Evolutionary conservation across 345 rosid genomes (phyloP).

Genomic region (Linum trigynum): DNA sequence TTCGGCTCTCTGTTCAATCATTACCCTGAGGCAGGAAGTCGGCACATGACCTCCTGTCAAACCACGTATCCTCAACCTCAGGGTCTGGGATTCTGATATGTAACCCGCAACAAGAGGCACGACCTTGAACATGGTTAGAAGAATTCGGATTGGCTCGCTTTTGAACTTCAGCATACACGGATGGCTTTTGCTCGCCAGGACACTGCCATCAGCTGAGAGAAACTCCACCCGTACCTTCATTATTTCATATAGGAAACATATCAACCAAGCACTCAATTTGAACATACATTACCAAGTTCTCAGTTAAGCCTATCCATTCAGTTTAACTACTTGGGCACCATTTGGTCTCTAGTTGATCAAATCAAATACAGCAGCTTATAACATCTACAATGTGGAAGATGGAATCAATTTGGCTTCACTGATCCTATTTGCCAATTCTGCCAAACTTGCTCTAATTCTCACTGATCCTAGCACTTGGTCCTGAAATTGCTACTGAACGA

Average conservation of each 20-base stretch:
- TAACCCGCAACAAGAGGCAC: constrained; percentile 71
- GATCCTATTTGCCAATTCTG: background rate
- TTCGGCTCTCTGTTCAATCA: constrained; percentile 67
- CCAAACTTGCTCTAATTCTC: background rate
- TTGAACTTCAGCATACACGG: constrained; percentile 69
- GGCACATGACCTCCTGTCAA: constrained; percentile 47
- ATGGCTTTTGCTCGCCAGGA: constrained; percentile 46
- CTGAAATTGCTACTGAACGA: background rate
- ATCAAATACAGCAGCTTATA: too few species aligned
- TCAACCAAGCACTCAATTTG: background rate
- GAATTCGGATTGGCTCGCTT: constrained; percentile 60
- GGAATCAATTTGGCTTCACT: background rate
- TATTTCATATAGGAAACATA: background rate
- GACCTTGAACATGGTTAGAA: constrained; percentile 52
- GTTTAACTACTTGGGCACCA: too few species aligned
- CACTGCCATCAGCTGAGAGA: constrained; percentile 49
- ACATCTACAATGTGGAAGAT: background rate
- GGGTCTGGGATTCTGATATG: constrained; percentile 59
- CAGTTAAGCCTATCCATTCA: too few species aligned
- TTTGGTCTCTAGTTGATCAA: too few species aligned
- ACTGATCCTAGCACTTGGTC: background rate
- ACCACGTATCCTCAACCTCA: constrained; percentile 51
- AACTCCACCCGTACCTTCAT: constrained; percentile 74
- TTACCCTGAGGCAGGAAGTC: constrained; percentile 50
- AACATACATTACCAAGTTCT: too few species aligned